Conservation (phyloP, 1,284 basidiomycete species). For the Mycosarcoma maydis region DNA sequence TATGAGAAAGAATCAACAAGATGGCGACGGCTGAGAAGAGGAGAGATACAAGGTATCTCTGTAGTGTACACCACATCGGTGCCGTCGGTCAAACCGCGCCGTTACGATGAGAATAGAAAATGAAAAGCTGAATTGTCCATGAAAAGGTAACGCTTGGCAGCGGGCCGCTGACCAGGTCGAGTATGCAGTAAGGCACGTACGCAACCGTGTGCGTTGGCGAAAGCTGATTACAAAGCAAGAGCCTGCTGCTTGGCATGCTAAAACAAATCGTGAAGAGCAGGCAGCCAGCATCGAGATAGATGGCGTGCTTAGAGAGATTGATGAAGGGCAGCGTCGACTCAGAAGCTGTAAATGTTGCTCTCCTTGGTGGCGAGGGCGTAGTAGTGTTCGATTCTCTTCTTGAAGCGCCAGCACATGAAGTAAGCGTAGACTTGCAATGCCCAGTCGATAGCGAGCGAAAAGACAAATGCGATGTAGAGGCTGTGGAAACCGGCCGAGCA, state of each 20-base stretch:
- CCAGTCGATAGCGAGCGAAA: slow-evolving; percentile 75
- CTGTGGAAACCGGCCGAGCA: slow-evolving; percentile 75
- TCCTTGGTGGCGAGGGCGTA: slow-evolving; percentile 49
- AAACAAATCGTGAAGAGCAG: too few relatives aligned
- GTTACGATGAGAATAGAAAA: too few relatives aligned
- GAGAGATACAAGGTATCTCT: too few relatives aligned
- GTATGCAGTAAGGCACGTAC: too few relatives aligned
- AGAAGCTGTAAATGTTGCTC: slow-evolving; percentile 43
- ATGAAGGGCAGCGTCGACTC: too few relatives aligned
- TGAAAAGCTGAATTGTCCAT: slow-evolving; percentile 16
- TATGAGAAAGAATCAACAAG: not conserved
- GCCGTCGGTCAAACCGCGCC: not conserved
- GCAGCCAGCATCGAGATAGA: slow-evolving; percentile 5
- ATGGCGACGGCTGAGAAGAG: not conserved
- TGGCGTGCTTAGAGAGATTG: slow-evolving; percentile 5
- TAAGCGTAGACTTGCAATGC: slow-evolving; percentile 74
- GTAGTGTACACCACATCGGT: slow-evolving; percentile 2
- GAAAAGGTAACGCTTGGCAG: too few relatives aligned
- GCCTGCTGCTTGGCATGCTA: too few relatives aligned
- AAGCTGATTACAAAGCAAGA: too few relatives aligned
- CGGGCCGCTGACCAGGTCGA: too few relatives aligned
- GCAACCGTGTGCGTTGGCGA: too few relatives aligned
- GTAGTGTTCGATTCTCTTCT: slow-evolving; percentile 63
- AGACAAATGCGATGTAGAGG: slow-evolving; percentile 76
- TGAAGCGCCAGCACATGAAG: slow-evolving; percentile 63